Percentiles rank a stretch among this genome's conserved stretches.
phyloP scores from a whole-genome alignment of 148 eudicot genomes.

The Amaranthus hypochondriacus region DNA sequence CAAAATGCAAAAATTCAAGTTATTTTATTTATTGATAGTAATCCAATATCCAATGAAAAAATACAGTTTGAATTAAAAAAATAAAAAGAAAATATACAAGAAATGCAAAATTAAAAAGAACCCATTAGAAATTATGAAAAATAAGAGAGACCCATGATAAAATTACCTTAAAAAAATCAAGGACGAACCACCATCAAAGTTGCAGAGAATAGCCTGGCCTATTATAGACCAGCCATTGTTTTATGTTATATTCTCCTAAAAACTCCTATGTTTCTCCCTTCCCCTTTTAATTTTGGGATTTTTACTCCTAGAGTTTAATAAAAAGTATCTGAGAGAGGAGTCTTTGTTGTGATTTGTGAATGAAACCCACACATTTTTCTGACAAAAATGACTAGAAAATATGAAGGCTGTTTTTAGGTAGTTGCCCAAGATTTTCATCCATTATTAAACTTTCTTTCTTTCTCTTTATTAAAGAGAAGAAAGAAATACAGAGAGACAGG shows the following conservation, averaged over 20 bases:
- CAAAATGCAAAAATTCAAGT: not conserved
- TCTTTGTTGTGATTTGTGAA: constrained; percentile 9
- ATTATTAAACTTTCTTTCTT: not conserved
- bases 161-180: constrained; percentile 12
- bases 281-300: not conserved
- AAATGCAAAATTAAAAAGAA: constrained; percentile 12
- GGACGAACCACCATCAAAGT: constrained; percentile 33
- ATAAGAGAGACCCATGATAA: constrained; percentile 5
- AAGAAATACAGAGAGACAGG: not conserved
- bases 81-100: not conserved
- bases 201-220: constrained; percentile 17
- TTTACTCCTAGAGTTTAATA: not conserved
- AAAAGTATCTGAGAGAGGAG: constrained; percentile 12
- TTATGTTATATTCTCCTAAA: not conserved
- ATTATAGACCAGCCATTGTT: constrained; percentile 32
- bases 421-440: not conserved
- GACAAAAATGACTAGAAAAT: not conserved
- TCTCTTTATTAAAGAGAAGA: constrained; percentile 15
- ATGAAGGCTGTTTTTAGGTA: constrained; percentile 11
- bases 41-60: not conserved
- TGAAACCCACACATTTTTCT: constrained; percentile 27
- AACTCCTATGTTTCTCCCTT: not conserved
- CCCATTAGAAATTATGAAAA: constrained; percentile 9
- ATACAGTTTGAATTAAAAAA: too few relatives aligned
- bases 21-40: not conserved